These are phyloP conservation scores for Rhodotorula sp. DNA, from an alignment of 1,284 basidiomycete species.

Conservation along the genomic window DNA sequence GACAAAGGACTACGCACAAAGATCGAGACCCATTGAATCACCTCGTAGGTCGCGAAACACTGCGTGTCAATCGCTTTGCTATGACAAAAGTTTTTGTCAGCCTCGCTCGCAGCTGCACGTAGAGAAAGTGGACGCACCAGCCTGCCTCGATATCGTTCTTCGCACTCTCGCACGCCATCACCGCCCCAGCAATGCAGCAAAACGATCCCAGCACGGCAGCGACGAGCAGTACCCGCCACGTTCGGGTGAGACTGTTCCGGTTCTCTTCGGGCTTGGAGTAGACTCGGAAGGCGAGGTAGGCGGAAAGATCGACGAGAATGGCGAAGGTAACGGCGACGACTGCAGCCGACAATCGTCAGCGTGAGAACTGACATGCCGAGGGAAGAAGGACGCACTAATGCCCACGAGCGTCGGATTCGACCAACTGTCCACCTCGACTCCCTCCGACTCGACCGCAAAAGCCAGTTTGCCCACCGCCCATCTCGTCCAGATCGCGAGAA, in stretches of 20 bases:
- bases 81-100: neutral
- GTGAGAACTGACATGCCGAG: too few relatives aligned
- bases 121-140: slow-evolving; percentile 9
- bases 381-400: neutral
- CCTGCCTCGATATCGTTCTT: slow-evolving; percentile 1
- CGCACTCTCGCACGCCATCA: neutral
- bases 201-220: neutral
- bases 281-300: slow-evolving; percentile 1
- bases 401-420: neutral
- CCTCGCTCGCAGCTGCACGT: too few relatives aligned
- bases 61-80: slow-evolving; percentile 8
- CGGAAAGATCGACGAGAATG: neutral
- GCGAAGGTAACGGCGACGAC: neutral
- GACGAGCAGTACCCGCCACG: too few relatives aligned
- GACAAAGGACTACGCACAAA: neutral
- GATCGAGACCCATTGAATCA: slow-evolving; percentile 10
- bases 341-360: neutral
- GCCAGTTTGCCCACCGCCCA: neutral
- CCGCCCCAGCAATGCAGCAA: neutral
- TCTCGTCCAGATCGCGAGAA: neutral
- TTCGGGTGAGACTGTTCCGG: too few relatives aligned
- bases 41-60: slow-evolving; percentile 3
- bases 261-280: too few relatives aligned
- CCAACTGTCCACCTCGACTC: neutral
- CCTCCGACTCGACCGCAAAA: neutral